Base-by-base conservation (phyloP, 1,284 basidiomycete genomes). In the Austroboletus niveus region DNA sequence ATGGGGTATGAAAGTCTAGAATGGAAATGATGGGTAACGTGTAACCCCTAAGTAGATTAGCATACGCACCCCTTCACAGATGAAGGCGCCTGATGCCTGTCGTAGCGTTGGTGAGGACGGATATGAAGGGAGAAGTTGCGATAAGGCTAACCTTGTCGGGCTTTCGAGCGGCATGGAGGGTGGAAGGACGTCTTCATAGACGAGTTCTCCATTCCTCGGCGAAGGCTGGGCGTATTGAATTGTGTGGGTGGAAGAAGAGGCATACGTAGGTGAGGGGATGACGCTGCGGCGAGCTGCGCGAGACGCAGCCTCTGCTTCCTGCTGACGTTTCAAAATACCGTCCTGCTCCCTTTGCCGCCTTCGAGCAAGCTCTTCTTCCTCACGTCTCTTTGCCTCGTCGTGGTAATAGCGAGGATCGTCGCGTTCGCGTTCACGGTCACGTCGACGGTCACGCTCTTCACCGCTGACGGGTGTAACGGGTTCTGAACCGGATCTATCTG, bases 271-370 rank as follows among this genome's bases (percentile, higher is more conserved):
- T 34, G 66, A 60, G 51, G 59, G 58, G 46, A 49, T 42, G 32
- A 50, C 12, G 34, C 52, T 56, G 55, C 45, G 60, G 50, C 54
- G 60, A 54, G 62, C 60, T 57, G 60, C 50, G 44, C 63, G 66
- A 48, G 68, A 56, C 43, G 57, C 67, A 45, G 55, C 48, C 24
- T 67, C 65, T 41, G 69, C 69, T 59, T 79, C 76, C 49, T 72
- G 74, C 55, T 79, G 79, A 43, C 76, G 69, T 35, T 64, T 73
- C n/a, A 71, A 20, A 46, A 80, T 79, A 1, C 73, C 76, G 6
- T 76, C 76, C 39, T 76, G 74, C 53, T 80, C 78, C 48, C 69
- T 65, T 40, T 60, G 60, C 36, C 71, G 64, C 54, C 69, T 66
- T 40, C 70, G 53, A 32, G 29, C 48, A 0, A n/a, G 14, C 2